These are phyloP conservation scores for Debaryomycetaceae sp. DNA, from an alignment of 1,139 yeast genomes.

Conservation along the genomic window DNA sequence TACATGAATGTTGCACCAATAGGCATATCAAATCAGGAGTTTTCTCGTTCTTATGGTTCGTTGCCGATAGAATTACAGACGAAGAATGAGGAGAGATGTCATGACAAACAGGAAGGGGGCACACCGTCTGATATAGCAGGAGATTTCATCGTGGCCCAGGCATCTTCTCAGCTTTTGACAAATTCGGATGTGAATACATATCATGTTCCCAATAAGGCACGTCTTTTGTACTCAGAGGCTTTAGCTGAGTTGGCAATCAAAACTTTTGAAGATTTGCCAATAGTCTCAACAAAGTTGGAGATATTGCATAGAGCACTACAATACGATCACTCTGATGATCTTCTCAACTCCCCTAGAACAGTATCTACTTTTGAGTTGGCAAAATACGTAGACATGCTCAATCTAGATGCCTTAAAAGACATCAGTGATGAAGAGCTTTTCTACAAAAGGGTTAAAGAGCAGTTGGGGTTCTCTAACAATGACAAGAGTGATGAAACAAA, in stretches of 20 bases:
- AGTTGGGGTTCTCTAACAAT: not conserved
- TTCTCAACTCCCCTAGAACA: constrained; percentile 40
- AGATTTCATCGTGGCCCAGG: constrained; percentile 36
- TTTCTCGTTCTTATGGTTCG: constrained; percentile 22
- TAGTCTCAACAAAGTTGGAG: constrained; percentile 42
- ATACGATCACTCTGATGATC: constrained; percentile 37
- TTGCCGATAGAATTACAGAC: constrained; percentile 19
- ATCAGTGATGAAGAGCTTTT: constrained; percentile 1
- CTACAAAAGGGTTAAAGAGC: constrained; percentile 2
- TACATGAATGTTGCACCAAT: constrained; percentile 34
- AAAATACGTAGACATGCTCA: constrained; percentile 23
- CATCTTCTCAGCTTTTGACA: constrained; percentile 34
- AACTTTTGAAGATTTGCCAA: constrained; percentile 31
- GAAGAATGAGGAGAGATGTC: not conserved
- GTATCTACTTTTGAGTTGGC: constrained; percentile 49
- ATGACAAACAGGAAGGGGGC: not conserved
- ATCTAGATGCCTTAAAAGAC: constrained; percentile 6
- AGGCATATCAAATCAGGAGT: constrained; percentile 35
- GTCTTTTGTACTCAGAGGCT: constrained; percentile 26
- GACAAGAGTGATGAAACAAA: constrained; percentile 10
- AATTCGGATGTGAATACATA: constrained; percentile 37
- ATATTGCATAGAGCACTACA: constrained; percentile 53
- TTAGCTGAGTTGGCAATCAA: constrained; percentile 29
- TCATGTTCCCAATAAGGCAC: constrained; percentile 33
- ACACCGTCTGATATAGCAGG: constrained; percentile 13